A percentile compares a stretch with the other conserved stretches of the same genome.
phyloP scores from a whole-genome alignment of 2,329 filamentous ascomycete genomes.

The Emericellopsis cladophorae region DNA sequence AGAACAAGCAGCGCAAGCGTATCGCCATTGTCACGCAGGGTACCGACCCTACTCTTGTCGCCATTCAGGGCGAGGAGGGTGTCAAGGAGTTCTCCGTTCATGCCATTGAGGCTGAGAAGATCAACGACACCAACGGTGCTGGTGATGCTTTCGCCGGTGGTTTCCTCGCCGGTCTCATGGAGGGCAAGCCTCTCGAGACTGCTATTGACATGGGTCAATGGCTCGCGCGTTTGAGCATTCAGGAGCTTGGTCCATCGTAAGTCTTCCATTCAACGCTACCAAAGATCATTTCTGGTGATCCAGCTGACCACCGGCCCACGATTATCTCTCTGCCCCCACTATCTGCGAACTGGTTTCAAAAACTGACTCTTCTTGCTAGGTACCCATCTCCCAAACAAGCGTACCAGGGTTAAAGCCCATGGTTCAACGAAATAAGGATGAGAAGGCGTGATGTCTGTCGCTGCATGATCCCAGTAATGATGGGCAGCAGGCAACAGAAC shows the following conservation, averaged over 20 bases:
- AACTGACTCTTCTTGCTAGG: constrained; percentile 25
- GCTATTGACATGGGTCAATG: constrained; percentile 90
- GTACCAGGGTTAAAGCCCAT: constrained; percentile 34
- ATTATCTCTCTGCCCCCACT: background rate
- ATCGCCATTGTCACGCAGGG: constrained; percentile 91
- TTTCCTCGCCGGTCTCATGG: constrained; percentile 77
- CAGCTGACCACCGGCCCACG: too few relatives aligned
- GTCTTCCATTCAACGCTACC: constrained; percentile 22
- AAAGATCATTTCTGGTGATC: background rate
- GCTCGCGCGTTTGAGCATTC: constrained; percentile 87
- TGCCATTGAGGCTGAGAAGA: constrained; percentile 61
- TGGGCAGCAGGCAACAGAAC: too few relatives aligned
- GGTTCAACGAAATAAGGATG: background rate
- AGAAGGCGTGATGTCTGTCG: too few relatives aligned
- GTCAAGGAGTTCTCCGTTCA: constrained; percentile 73
- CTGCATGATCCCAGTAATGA: too few relatives aligned
- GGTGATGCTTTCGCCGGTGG: constrained; percentile 95
- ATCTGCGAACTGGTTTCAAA: background rate
- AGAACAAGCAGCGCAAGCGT: constrained; percentile 73
- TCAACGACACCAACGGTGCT: constrained; percentile 93
- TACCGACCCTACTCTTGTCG: constrained; percentile 79
- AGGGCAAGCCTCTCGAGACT: constrained; percentile 68
- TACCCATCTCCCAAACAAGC: constrained; percentile 75
- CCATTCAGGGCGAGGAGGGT: constrained; percentile 55
- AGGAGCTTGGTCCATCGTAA: constrained; percentile 92